Evolutionary conservation across 139 green algal genomes (phyloP).

Genomic region (Closterium sp.): DNA sequence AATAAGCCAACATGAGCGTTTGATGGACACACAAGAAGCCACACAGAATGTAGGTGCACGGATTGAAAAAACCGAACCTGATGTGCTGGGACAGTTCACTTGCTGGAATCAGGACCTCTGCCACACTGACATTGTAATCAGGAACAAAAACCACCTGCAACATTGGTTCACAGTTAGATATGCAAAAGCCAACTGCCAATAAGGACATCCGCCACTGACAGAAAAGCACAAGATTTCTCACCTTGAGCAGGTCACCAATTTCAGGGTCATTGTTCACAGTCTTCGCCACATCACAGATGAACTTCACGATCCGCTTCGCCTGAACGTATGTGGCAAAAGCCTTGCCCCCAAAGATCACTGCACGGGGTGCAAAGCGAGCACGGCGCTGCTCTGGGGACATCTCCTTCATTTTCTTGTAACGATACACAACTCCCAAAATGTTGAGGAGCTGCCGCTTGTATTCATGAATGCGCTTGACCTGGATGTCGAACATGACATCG

Average conservation of each 20-base stretch:
- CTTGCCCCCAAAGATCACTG: constrained; percentile 85
- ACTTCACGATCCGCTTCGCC: constrained; percentile 97
- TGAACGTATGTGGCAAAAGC: constrained; percentile 92
- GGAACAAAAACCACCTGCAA: constrained; percentile 81
- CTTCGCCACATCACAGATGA: constrained; percentile 66
- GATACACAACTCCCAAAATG: constrained; percentile 76
- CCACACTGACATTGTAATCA: constrained; percentile 92
- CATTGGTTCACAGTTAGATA: background rate
- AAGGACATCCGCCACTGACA: too few relatives aligned
- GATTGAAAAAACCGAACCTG: constrained; percentile 38
- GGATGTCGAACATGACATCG: constrained; percentile 82
- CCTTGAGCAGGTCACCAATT: constrained; percentile 77
- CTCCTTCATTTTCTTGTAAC: constrained; percentile 89
- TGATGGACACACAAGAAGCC: background rate
- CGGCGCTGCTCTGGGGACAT: constrained; percentile 79
- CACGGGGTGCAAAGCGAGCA: constrained; percentile 59
- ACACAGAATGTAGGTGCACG: background rate
- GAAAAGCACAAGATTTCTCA: constrained; percentile 9
- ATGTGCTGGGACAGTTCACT: constrained; percentile 85
- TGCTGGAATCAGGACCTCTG: constrained; percentile 80
- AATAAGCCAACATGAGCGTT: background rate
- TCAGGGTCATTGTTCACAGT: constrained; percentile 91
- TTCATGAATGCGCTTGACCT: constrained; percentile 34
- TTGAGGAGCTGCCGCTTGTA: constrained; percentile 93
- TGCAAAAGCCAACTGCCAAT: too few relatives aligned